Conservation (phyloP, 2,329 filamentous ascomycete species). For the Bipolaris bicolor region DNA sequence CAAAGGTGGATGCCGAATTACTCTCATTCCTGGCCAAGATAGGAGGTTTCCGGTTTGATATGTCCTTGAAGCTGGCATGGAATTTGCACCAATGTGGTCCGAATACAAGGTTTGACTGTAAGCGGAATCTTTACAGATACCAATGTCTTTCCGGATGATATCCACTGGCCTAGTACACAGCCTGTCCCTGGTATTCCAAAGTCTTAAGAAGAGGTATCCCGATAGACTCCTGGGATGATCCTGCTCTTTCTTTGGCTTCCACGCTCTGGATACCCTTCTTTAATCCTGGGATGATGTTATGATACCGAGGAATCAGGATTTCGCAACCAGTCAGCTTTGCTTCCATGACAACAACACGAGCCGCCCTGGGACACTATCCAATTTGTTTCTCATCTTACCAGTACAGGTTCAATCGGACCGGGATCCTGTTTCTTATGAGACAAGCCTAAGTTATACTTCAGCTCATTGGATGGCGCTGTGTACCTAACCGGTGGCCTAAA, state of each 20-base stretch:
- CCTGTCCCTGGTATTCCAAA: neutral
- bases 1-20: neutral
- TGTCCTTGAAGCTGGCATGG: neutral
- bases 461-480: neutral
- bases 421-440: neutral
- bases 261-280: neutral
- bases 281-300: neutral
- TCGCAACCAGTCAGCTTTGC: neutral
- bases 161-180: neutral
- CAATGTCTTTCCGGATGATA: neutral
- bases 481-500: neutral
- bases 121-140: neutral
- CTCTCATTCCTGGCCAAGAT: neutral
- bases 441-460: neutral
- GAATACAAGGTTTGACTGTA: no score
- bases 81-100: neutral
- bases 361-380: no score
- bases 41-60: neutral
- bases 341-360: neutral
- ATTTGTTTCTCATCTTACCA: no score
- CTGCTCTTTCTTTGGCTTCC: neutral
- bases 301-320: neutral
- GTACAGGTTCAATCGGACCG: no score
- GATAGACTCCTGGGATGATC: neutral
- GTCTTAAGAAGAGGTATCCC: neutral